These are phyloP conservation scores for Fusarium begoniae DNA, from an alignment of 2,329 filamentous ascomycete genomes.

Conservation along the genomic window DNA sequence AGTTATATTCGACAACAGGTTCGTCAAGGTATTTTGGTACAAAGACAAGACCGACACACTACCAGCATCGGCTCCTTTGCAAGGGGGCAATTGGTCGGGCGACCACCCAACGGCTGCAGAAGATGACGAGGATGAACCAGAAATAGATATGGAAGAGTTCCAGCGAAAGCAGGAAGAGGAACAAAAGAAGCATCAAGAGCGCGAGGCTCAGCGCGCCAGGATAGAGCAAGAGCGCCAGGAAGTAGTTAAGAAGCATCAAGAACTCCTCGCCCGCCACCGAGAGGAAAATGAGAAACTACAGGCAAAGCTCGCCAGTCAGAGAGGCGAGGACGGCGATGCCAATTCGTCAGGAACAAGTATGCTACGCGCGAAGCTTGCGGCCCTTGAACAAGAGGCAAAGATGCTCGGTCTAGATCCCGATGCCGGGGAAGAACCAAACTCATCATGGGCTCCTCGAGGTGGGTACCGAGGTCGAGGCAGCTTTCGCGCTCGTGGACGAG, in stretches of 20 bases:
- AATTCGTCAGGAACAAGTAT: constrained; percentile 65
- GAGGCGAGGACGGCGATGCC: constrained; percentile 40
- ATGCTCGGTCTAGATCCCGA: constrained; percentile 73
- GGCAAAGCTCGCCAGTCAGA: constrained; percentile 56
- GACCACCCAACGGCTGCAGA: constrained; percentile 27
- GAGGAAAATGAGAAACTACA: constrained; percentile 73
- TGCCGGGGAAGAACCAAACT: constrained; percentile 53
- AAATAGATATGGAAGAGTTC: constrained; percentile 76
- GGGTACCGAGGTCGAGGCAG: constrained; percentile 47
- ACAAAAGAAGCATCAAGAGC: constrained; percentile 74
- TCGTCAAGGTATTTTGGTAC: constrained; percentile 86
- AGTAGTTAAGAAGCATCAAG: constrained; percentile 70
- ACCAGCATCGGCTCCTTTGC: constrained; percentile 40
- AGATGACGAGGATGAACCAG: constrained; percentile 53
- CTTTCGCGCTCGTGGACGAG: constrained; percentile 37
- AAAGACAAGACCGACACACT: constrained; percentile 59
- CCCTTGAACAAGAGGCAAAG: constrained; percentile 77
- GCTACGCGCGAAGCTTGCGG: constrained; percentile 76
- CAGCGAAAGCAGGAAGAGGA: constrained; percentile 74
- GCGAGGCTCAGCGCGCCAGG: constrained; percentile 68
- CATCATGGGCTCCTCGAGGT: constrained; percentile 39
- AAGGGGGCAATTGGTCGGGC: constrained; percentile 41
- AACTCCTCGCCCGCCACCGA: constrained; percentile 69
- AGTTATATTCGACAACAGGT: constrained; percentile 84
- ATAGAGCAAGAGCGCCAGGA: constrained; percentile 70